Evolutionary conservation across 169 alveolate genomes (phyloP).

Genomic region (Eimeria necatrix): DNA sequence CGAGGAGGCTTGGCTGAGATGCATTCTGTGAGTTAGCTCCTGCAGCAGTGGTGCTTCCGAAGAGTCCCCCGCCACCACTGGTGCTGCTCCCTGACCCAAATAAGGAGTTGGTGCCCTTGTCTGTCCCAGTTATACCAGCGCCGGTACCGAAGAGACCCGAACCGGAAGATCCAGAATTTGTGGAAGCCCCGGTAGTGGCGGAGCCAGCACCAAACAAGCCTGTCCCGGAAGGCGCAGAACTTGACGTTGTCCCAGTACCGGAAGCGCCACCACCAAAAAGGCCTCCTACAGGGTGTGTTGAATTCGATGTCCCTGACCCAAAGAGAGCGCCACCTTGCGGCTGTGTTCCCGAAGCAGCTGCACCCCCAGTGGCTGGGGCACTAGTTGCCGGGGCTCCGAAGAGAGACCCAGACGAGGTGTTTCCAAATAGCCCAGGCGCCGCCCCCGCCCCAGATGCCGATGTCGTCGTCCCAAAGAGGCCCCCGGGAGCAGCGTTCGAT

Average conservation of each 20-base stretch:
- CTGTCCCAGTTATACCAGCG: neutral
- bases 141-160: constrained; percentile 35
- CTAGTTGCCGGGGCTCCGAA: constrained; percentile 37
- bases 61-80: constrained; percentile 16
- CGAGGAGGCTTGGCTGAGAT: constrained; percentile 49
- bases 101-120: neutral
- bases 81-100: constrained; percentile 44
- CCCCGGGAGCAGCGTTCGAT: constrained; percentile 28
- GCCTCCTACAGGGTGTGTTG: constrained; percentile 21
- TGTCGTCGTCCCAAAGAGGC: constrained; percentile 55
- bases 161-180: neutral
- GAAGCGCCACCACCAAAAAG: constrained; percentile 44
- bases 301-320: constrained; percentile 3
- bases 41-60: constrained; percentile 39
- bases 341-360: constrained; percentile 15
- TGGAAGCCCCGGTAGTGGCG: too few species aligned
- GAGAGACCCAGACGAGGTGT: constrained; percentile 4
- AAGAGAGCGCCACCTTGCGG: constrained; percentile 38
- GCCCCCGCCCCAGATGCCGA: constrained; percentile 8
- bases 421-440: constrained; percentile 25
- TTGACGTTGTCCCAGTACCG: neutral
- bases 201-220: neutral
- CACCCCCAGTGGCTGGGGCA: neutral
- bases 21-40: constrained; percentile 49
- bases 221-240: neutral